Evolutionary conservation across 345 rosid genomes (phyloP), one percentile per base, ranked within the genome.

Genomic region (Melaleuca alternifolia): DNA sequence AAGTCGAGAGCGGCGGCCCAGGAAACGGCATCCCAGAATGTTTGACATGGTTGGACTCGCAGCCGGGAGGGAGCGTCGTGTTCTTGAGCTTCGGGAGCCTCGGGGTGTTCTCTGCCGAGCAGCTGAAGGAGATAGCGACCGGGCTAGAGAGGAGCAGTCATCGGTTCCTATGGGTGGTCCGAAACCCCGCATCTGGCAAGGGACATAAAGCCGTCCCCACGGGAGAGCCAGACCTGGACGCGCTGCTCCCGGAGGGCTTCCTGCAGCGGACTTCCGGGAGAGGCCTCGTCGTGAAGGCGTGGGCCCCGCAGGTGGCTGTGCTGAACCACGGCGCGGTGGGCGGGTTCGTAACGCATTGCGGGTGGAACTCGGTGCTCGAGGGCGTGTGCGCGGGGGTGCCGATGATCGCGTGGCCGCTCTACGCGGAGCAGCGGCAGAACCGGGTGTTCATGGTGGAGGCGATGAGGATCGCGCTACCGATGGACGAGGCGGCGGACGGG

Each of bases 351-450:
- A 94, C 92, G 79, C 97, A 94, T 84, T 91, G 96, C 46, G 96
- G 98, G 6, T 96, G 95, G 97, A 96, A 94, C 86, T 93, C 97
- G 6, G 86, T 91, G 26, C 92, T 96, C 0, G 98, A 94, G 87
- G 89, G 94, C 0, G 88, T 94, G 51, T 85, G 89, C 13, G 92
- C 93, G 0, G 96, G 96, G 7, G 90, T 91, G 56, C 93, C 92
- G 0, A 90, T 93, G 93, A 61, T 93, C 33, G 94, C 92, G 1
- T 93, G 93, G 95, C 95, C 94, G 5, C 85, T 91, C 11, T 91
- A 93, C 11, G 93, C 93, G 4, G 95, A 92, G 88, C 94, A 92
- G 54, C 86, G 82, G 86, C n/a, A 87, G 37, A 93, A 92, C 52
- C 51, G 88, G n/a, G 84, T 87, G 51, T 62, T 85, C 8, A 26